Evolutionary conservation across 345 rosid species (phyloP), one percentile per base, ranked within the genome.

Genomic region (Citrus australasica): DNA sequence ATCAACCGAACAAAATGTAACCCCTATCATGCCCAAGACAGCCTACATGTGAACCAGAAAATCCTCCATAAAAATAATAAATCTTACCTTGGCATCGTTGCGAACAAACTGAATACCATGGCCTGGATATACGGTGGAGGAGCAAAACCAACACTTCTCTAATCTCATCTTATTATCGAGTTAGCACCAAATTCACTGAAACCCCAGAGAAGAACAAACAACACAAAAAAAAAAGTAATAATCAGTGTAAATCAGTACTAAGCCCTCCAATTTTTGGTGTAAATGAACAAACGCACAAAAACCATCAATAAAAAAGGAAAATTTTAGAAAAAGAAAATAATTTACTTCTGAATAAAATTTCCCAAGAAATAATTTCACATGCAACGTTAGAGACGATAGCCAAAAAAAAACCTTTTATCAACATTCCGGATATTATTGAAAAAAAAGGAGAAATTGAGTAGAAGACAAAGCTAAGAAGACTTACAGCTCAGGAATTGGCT

Each of bases 101-200:
- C 98, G 95, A 28, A 93, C 97, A 78, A 90, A 93, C 73, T 93
- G 97, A 37, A 92, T 93, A 37, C 98, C 93, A 62, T 92, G 98
- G 13, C 98, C 98, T 16, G 98, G 98, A 82, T 93, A 93, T 74
- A 95, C 9, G 2, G 94, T 93, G 5, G 98, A 90, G 70, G 98
- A 95, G 81, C 98, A 95, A 83, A 95, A 95, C 98, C 98, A 95
- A 81, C 98, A 95, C 81, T 92, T 93, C 76, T 87, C 94, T 83
- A 95, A 86, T 69, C 98, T 93, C 98, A 95, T 95, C 9, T 85
- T 83, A 30, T 60, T 35, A 32, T 64, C 67, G 22, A 75, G 24
- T 67, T 67, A 76, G 55, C 27, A 5, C 58, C 9, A 68, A 63
- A 60, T 66, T 33, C 21, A 66, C 37, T 19, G 21, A 13, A 58